A percentile compares a stretch with the other conserved stretches of the same genome.
Evolutionary conservation across 129 eudicot species (phyloP).

Genomic region (Cynara cardunculus): DNA sequence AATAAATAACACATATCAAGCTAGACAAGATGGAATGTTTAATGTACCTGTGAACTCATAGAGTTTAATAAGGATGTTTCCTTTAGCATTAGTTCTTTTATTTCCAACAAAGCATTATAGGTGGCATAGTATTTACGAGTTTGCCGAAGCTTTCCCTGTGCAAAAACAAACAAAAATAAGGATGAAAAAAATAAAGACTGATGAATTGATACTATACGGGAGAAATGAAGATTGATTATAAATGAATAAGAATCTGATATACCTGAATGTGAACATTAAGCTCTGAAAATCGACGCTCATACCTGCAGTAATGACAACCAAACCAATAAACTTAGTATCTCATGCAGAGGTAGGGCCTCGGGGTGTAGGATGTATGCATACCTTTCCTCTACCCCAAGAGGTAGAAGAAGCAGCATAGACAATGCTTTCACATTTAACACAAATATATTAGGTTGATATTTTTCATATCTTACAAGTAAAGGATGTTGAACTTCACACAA

Average conservation of each 20-base stretch:
- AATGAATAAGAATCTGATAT: background rate
- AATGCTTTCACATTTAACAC: background rate
- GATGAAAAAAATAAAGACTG: background rate
- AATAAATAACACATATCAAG: background rate
- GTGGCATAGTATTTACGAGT: slow-evolving; percentile 75
- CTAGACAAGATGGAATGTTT: background rate
- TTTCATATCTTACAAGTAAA: background rate
- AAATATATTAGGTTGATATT: background rate
- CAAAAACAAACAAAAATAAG: background rate
- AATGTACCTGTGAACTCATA: slow-evolving; percentile 64
- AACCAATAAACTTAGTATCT: background rate
- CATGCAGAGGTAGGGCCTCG: too few relatives aligned
- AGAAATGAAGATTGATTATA: slow-evolving; percentile 1
- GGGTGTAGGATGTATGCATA: too few relatives aligned
- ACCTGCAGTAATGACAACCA: slow-evolving; percentile 37
- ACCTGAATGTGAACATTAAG: slow-evolving; percentile 74
- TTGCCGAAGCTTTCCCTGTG: slow-evolving; percentile 62
- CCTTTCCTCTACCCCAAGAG: too few relatives aligned
- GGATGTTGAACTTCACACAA: background rate
- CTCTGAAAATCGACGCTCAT: slow-evolving; percentile 76
- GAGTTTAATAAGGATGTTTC: slow-evolving; percentile 85
- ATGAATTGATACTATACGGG: background rate
- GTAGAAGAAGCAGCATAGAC: background rate
- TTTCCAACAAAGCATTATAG: slow-evolving; percentile 70
- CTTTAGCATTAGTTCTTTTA: slow-evolving; percentile 76